Evolutionary conservation across 352 stramenopile species (phyloP).

Genomic region (Pythium dissimile): DNA sequence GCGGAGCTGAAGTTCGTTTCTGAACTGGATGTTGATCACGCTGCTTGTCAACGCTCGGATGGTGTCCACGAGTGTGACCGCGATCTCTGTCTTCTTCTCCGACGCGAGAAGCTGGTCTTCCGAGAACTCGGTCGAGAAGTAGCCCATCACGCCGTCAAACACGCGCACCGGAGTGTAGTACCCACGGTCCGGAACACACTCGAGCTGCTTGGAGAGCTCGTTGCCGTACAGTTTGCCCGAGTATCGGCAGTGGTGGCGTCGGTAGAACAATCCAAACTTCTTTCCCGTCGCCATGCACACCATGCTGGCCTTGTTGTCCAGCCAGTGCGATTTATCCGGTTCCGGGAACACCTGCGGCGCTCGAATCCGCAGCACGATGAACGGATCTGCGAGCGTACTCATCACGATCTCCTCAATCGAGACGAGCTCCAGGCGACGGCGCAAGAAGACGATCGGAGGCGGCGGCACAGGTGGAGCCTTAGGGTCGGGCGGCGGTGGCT

Average conservation of each 20-base stretch:
- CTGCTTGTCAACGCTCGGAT: slow-evolving; percentile 48
- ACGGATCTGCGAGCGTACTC: slow-evolving; percentile 79
- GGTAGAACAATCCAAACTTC: slow-evolving; percentile 87
- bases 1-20: slow-evolving; percentile 52
- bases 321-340: slow-evolving; percentile 79
- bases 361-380: slow-evolving; percentile 67
- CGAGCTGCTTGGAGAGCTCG: slow-evolving; percentile 75
- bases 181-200: slow-evolving; percentile 74
- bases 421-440: slow-evolving; percentile 54
- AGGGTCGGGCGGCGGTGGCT: slow-evolving; percentile 39
- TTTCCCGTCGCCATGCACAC: slow-evolving; percentile 83
- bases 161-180: slow-evolving; percentile 81
- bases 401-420: slow-evolving; percentile 75
- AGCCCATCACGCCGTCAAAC: slow-evolving; percentile 70
- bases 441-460: slow-evolving; percentile 67
- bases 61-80: slow-evolving; percentile 77
- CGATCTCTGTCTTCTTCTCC: slow-evolving; percentile 88
- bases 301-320: slow-evolving; percentile 81
- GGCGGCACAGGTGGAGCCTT: slow-evolving; percentile 44
- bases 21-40: slow-evolving; percentile 73
- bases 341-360: slow-evolving; percentile 49
- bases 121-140: slow-evolving; percentile 79
- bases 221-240: slow-evolving; percentile 86
- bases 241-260: slow-evolving; percentile 85
- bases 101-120: slow-evolving; percentile 78